Percentiles rank a stretch among this genome's conserved stretches.
Evolutionary conservation across 495 filamentous ascomycete genomes (phyloP).

Genomic region (Xylaria longipes): DNA sequence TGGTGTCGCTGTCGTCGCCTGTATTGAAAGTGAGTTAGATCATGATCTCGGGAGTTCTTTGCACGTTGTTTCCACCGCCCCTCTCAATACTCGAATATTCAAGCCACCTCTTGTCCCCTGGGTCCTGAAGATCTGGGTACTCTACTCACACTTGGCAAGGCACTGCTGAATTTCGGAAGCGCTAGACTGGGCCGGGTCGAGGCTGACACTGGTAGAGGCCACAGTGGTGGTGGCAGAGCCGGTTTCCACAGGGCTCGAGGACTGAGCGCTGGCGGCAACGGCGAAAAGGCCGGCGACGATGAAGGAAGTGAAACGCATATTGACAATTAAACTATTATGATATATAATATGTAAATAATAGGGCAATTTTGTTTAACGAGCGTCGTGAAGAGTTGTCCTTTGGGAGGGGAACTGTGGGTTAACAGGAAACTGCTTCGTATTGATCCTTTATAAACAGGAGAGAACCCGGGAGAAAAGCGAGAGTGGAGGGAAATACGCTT

Average conservation of each 20-base stretch:
- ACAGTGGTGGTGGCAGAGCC: conserved; percentile 22
- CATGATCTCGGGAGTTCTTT: background rate
- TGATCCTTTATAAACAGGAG: conserved; percentile 10
- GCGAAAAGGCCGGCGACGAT: conserved; percentile 49
- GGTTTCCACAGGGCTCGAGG: conserved; percentile 33
- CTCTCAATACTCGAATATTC: background rate
- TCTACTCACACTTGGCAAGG: conserved; percentile 48
- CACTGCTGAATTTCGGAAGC: conserved; percentile 49
- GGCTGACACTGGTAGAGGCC: conserved; percentile 32
- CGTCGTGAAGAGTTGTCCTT: conserved; percentile 12
- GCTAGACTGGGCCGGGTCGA: conserved; percentile 38
- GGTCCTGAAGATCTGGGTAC: background rate
- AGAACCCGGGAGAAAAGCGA: background rate
- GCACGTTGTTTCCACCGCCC: background rate
- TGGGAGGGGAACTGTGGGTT: background rate
- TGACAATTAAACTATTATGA: conserved; percentile 41
- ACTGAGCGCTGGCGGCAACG: conserved; percentile 41
- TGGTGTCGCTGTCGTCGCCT: conserved; percentile 52
- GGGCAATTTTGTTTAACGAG: conserved; percentile 21
- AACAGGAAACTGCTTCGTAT: conserved; percentile 14
- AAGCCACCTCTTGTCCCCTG: background rate
- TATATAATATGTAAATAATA: conserved; percentile 29
- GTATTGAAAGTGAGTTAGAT: background rate
- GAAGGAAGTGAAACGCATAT: conserved; percentile 53
- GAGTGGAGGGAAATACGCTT: background rate